Percentiles rank a stretch among this genome's conserved stretches.
phyloP scores from a whole-genome alignment of 2,329 filamentous ascomycete species.

The Ascochyta lentis region DNA sequence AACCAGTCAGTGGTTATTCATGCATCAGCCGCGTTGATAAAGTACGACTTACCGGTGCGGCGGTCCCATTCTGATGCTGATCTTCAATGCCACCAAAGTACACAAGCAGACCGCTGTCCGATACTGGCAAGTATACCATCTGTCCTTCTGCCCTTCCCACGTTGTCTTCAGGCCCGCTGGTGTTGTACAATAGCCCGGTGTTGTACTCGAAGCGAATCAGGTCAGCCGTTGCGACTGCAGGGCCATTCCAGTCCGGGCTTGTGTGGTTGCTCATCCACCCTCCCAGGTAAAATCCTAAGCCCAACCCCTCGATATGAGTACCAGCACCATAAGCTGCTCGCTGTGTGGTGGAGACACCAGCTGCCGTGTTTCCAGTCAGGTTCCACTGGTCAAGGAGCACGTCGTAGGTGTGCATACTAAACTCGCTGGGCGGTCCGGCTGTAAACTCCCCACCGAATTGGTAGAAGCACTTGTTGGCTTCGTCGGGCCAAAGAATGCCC shows the following conservation, averaged over 20 bases:
- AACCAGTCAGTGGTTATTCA: neutral
- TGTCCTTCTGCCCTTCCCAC: constrained; percentile 64
- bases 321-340: constrained; percentile 65
- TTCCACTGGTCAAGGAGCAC: constrained; percentile 64
- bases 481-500: constrained; percentile 65
- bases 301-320: constrained; percentile 60
- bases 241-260: constrained; percentile 58
- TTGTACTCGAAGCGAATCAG: constrained; percentile 66
- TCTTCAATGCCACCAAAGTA: constrained; percentile 68
- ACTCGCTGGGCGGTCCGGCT: constrained; percentile 51
- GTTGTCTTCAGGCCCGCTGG: constrained; percentile 61
- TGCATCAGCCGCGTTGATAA: no score
- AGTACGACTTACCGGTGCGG: constrained; percentile 34
- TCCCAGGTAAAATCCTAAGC: constrained; percentile 67
- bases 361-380: constrained; percentile 49
- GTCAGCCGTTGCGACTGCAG: constrained; percentile 57
- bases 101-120: constrained; percentile 65
- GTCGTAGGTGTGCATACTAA: constrained; percentile 65
- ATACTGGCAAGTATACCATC: constrained; percentile 66
- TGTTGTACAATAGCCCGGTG: constrained; percentile 59
- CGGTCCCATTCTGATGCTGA: constrained; percentile 55
- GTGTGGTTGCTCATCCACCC: constrained; percentile 66
- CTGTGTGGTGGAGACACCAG: constrained; percentile 45
- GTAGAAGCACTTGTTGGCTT: constrained; percentile 68
- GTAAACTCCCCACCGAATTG: constrained; percentile 66